Evolutionary conservation across 2,329 filamentous ascomycete genomes (phyloP).

Genomic region (Aspergillus tubingensis): DNA sequence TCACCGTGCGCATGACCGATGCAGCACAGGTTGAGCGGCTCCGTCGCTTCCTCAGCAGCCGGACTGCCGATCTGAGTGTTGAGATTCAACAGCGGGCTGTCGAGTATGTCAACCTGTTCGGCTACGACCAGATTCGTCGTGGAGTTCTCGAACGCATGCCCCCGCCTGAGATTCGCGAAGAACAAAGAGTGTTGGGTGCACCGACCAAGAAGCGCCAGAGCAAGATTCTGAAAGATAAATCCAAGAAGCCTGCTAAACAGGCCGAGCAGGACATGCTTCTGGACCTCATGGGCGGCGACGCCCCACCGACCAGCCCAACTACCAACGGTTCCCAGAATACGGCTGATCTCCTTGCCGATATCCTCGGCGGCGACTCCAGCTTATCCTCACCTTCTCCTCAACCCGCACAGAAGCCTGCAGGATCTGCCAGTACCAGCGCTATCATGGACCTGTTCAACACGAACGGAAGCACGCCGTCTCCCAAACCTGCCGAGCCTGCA

Average conservation of each 20-base stretch:
- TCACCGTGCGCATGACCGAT: constrained; percentile 84
- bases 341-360: constrained; percentile 86
- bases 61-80: constrained; percentile 86
- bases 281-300: constrained; percentile 84
- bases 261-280: constrained; percentile 89
- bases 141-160: constrained; percentile 98
- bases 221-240: constrained; percentile 68
- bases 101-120: constrained; percentile 94
- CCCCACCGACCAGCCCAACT: constrained; percentile 59
- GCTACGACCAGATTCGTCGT: constrained; percentile 78
- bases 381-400: constrained; percentile 57
- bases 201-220: constrained; percentile 67
- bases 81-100: constrained; percentile 96
- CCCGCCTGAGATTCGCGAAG: constrained; percentile 92
- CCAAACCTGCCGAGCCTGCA: constrained; percentile 52
- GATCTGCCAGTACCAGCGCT: constrained; percentile 61
- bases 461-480: constrained; percentile 50
- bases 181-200: constrained; percentile 85
- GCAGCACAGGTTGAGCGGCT: constrained; percentile 83
- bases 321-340: constrained; percentile 68
- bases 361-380: constrained; percentile 73
- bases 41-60: constrained; percentile 71
- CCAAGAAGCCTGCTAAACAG: constrained; percentile 74
- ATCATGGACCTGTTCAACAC: constrained; percentile 89
- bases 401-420: constrained; percentile 51